Evolutionary conservation across 805 yeast species (phyloP).

Genomic region (Dipodascopsis uninucleata): DNA sequence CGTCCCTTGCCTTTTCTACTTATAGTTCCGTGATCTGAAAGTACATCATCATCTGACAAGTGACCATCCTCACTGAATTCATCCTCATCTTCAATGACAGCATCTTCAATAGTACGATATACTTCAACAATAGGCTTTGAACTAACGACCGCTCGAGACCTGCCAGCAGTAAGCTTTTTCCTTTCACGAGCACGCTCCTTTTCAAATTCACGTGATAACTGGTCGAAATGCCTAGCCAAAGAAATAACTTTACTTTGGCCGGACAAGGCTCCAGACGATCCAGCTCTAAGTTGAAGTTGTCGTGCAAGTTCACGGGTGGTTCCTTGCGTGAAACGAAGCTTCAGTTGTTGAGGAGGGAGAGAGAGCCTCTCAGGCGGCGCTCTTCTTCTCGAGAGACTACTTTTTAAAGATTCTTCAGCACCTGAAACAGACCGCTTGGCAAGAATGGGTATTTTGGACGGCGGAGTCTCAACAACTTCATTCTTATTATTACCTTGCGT

Average conservation of each 20-base stretch:
- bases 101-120: constrained; percentile 82
- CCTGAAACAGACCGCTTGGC: neutral
- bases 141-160: constrained; percentile 54
- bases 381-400: constrained; percentile 11
- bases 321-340: constrained; percentile 22
- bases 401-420: constrained; percentile 1
- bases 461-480: too few species aligned
- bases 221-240: constrained; percentile 65
- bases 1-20: constrained; percentile 9
- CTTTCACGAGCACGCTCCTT: constrained; percentile 80
- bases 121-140: constrained; percentile 89
- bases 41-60: constrained; percentile 25
- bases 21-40: constrained; percentile 24
- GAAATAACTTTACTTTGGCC: constrained; percentile 35
- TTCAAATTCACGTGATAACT: constrained; percentile 79
- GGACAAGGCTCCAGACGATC: constrained; percentile 14
- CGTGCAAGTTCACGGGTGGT: constrained; percentile 28
- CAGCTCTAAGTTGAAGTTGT: constrained; percentile 24
- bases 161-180: constrained; percentile 53
- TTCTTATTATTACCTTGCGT: too few species aligned
- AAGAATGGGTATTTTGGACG: neutral
- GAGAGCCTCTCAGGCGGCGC: constrained; percentile 15
- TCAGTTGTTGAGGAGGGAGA: constrained; percentile 15
- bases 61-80: constrained; percentile 32
- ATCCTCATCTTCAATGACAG: constrained; percentile 57